Evolutionary conservation across 2,329 filamentous ascomycete genomes (phyloP), one percentile per base, ranked within the genome.

Genomic region (Colletotrichum ledebouriae): DNA sequence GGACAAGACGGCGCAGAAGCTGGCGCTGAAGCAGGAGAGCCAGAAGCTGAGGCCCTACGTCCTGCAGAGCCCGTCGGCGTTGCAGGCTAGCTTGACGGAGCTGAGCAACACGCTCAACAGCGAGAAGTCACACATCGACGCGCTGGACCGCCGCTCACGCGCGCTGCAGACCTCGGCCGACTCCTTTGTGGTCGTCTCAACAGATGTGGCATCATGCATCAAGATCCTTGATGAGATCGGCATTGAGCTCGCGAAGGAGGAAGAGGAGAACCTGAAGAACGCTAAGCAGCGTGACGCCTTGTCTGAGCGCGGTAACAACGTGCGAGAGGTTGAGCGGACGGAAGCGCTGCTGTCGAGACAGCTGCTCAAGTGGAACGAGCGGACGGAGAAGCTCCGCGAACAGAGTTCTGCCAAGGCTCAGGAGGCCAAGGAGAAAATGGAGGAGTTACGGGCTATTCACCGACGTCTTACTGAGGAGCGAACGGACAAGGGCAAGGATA

Each of bases 11-110:
- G 88, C 90, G 6, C 83, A 88, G 65, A 90, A 90, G 73, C 76
- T 97, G 72, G 87, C 89, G 58, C 85, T 93, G 52, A 89, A 92
- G 76, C 92, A 96, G 76, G 96, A 98, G 78, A 94, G 92, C 73
- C 88, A 91, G 63, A 98, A 98, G 80, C 82, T 99, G 68, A 89
- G 93, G 63, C 96, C 96, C 12, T 99, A 99, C 78, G 94, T 96
- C 47, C 87, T 95, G 65, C 94, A 98, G 77, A 97, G 92, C 74
- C 94, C 95, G 0, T 91, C 90, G 2, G 90, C 90, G 15, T 85
- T 99, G 33, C 94, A 98, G 78, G 87, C 92, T 37, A 91, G 91
- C 50, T 83, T 99, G 63, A 88, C 91, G 3, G 94, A 98, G 71
- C 84, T 99, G 63, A 93, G 90, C 70, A 91, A 93, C 75, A 93